Evolutionary conservation across 108 stramenopile genomes (phyloP).

Genomic region (Cyclotella kingstonii): DNA sequence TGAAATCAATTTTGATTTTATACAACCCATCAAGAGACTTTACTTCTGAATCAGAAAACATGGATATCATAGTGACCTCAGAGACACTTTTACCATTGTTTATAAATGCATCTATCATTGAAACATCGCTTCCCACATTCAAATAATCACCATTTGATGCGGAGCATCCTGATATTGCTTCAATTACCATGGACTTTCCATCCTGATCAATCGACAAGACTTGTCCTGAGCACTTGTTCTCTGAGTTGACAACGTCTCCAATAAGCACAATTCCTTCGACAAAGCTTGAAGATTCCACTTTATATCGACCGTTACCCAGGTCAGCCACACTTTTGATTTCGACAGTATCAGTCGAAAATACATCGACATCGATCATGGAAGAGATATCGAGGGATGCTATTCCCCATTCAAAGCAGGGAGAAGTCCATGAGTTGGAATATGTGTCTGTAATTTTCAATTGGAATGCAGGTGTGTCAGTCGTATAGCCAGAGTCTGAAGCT

Average conservation of each 20-base stretch:
- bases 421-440: constrained; percentile 30
- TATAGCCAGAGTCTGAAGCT: constrained; percentile 55
- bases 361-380: constrained; percentile 48
- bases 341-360: constrained; percentile 22
- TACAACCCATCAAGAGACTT: constrained; percentile 33
- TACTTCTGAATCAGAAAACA: constrained; percentile 32
- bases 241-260: constrained; percentile 40
- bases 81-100: constrained; percentile 23
- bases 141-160: constrained; percentile 24
- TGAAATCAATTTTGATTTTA: constrained; percentile 35
- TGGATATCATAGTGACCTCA: constrained; percentile 27
- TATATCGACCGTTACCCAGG: constrained; percentile 19
- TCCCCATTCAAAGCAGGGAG: constrained; percentile 60
- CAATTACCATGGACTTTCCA: constrained; percentile 33
- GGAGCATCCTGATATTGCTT: constrained; percentile 19
- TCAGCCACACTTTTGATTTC: constrained; percentile 11
- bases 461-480: constrained; percentile 40
- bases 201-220: constrained; percentile 29
- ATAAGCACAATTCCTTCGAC: constrained; percentile 33
- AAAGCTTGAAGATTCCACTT: constrained; percentile 23
- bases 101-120: constrained; percentile 34
- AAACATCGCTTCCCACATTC: constrained; percentile 17
- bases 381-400: constrained; percentile 49
- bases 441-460: constrained; percentile 37
- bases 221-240: constrained; percentile 26